Conservation (phyloP, 768 basidiomycete species). For the Pleurotus citrinopileatus region DNA sequence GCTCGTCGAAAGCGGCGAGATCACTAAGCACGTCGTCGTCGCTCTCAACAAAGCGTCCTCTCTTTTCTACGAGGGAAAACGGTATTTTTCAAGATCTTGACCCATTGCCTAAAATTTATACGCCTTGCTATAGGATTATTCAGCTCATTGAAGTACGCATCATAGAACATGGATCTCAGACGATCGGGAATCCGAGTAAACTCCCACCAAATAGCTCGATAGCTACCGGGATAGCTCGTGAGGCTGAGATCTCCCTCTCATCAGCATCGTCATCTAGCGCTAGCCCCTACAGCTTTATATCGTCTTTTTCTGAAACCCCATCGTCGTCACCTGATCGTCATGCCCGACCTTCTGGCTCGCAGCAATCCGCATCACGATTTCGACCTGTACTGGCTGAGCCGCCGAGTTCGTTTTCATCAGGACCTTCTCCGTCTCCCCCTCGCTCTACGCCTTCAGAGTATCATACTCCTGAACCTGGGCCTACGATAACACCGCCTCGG, state of each 20-base stretch:
- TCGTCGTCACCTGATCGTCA: background rate
- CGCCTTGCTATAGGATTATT: background rate
- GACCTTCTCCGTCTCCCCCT: no score
- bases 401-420: no score
- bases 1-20: background rate
- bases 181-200: background rate
- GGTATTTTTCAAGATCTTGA: slow-evolving; percentile 3
- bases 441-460: no score
- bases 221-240: slow-evolving; percentile 6
- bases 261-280: background rate
- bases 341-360: no score
- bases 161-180: background rate
- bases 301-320: background rate
- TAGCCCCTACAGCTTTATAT: background rate
- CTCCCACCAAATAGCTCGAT: slow-evolving; percentile 2
- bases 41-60: background rate
- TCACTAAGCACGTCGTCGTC: background rate
- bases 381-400: no score
- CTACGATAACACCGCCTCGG: no score
- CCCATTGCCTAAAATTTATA: background rate
- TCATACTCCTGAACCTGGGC: no score
- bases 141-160: background rate
- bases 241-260: background rate
- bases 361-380: no score
- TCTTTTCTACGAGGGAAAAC: background rate